Conservation (phyloP, 2,329 filamentous ascomycete species). For the Blastomyces percursus region DNA sequence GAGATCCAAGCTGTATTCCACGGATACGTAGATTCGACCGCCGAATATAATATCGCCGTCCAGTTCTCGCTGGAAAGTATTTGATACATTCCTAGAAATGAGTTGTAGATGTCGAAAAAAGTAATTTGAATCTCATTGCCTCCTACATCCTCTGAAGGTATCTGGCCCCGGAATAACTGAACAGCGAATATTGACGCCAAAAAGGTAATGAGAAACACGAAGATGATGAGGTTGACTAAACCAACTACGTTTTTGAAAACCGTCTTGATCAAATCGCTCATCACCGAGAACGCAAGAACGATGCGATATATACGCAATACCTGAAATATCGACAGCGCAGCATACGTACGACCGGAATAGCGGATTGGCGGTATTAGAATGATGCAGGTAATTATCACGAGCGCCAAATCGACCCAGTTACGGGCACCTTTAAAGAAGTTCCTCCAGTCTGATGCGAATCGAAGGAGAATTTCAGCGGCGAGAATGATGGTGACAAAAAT, state of each 20-base stretch:
- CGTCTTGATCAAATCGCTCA: slow-evolving; percentile 68
- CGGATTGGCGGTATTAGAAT: slow-evolving; percentile 78
- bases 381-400: slow-evolving; percentile 70
- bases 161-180: slow-evolving; percentile 81
- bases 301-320: slow-evolving; percentile 85
- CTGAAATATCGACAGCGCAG: slow-evolving; percentile 86
- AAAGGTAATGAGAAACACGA: slow-evolving; percentile 93
- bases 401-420: slow-evolving; percentile 68
- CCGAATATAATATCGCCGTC: slow-evolving; percentile 76
- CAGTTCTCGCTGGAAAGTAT: slow-evolving; percentile 93
- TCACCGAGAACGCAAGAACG: slow-evolving; percentile 79
- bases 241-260: slow-evolving; percentile 86
- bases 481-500: slow-evolving; percentile 66
- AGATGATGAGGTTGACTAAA: slow-evolving; percentile 88
- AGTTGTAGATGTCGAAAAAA: slow-evolving; percentile 87
- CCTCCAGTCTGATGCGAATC: slow-evolving; percentile 69
- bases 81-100: slow-evolving; percentile 96
- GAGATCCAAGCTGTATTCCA: slow-evolving; percentile 82
- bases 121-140: slow-evolving; percentile 58
- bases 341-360: slow-evolving; percentile 59
- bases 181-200: slow-evolving; percentile 85
- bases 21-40: slow-evolving; percentile 56
- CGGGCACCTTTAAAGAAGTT: slow-evolving; percentile 61
- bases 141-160: slow-evolving; percentile 52
- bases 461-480: slow-evolving; percentile 68